phyloP scores from a whole-genome alignment of 129 eudicot genomes.

The Flaveria bidentis region DNA sequence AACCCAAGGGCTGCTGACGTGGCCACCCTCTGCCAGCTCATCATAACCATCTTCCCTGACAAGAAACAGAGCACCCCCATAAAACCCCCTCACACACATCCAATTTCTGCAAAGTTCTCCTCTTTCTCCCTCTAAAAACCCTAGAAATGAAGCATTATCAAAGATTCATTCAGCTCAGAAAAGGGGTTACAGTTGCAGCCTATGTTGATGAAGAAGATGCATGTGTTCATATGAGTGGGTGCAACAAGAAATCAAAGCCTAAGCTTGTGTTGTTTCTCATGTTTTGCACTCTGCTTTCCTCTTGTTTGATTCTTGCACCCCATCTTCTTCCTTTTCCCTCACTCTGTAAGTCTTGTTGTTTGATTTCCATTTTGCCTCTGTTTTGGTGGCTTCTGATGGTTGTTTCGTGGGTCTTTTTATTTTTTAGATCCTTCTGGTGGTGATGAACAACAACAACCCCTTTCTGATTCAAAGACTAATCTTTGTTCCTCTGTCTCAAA shows the following conservation, averaged over 20 bases:
- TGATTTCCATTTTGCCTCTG: neutral
- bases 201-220: slow-evolving; percentile 62
- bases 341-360: slow-evolving; percentile 38
- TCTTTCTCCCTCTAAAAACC: slow-evolving; percentile 1
- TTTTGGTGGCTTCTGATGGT: slow-evolving; percentile 4
- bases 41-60: slow-evolving; percentile 22
- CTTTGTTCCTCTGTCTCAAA: slow-evolving; percentile 69
- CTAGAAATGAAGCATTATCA: slow-evolving; percentile 47
- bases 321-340: slow-evolving; percentile 48
- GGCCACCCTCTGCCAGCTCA: slow-evolving; percentile 48
- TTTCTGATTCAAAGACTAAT: slow-evolving; percentile 39
- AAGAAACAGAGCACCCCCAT: slow-evolving; percentile 40
- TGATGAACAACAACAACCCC: slow-evolving; percentile 35
- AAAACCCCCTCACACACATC: slow-evolving; percentile 28
- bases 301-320: slow-evolving; percentile 58
- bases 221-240: slow-evolving; percentile 36
- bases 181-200: slow-evolving; percentile 36
- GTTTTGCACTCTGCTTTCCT: slow-evolving; percentile 56
- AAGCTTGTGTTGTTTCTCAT: slow-evolving; percentile 47
- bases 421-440: slow-evolving; percentile 63
- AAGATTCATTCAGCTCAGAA: slow-evolving; percentile 49
- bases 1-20: slow-evolving; percentile 36
- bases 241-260: slow-evolving; percentile 54
- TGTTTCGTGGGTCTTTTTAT: slow-evolving; percentile 13
- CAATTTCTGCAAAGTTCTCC: slow-evolving; percentile 19